Conservation (phyloP, 148 eudicot genomes). For the Rheum nobile region DNA sequence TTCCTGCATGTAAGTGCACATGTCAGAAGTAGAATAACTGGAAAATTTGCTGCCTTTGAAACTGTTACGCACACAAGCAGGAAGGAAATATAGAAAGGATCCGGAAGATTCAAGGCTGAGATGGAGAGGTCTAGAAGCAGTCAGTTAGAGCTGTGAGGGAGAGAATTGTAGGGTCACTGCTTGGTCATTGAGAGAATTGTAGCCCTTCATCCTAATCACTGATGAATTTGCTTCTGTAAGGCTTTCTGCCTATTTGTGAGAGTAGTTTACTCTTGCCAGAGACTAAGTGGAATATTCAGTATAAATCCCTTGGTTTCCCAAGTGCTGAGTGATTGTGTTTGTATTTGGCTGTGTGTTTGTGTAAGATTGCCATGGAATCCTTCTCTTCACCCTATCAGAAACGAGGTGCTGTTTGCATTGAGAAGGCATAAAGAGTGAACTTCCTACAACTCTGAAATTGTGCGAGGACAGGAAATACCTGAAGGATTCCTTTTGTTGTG, state of each 20-base stretch:
- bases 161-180: no score
- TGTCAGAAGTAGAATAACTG: not conserved
- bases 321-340: not conserved
- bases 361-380: not conserved
- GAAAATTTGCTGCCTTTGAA: not conserved
- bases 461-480: constrained; percentile 27
- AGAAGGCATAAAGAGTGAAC: not conserved
- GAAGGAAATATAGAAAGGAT: not conserved
- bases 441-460: not conserved
- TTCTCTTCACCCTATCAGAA: not conserved
- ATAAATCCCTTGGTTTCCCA: not conserved
- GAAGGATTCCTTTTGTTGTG: constrained; percentile 93
- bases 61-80: not conserved
- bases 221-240: not conserved
- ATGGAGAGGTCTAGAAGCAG: not conserved
- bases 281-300: not conserved
- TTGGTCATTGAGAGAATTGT: no score
- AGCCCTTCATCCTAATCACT: not conserved
- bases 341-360: not conserved
- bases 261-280: not conserved
- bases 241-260: no score
- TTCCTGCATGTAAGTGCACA: constrained; percentile 30
- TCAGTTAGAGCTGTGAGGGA: no score
- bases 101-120: not conserved
- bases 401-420: not conserved